Percentiles rank a stretch among this genome's conserved stretches.
Evolutionary conservation across 2,329 filamentous ascomycete species (phyloP).

Genomic region (Plectosphaerella cucumerina): DNA sequence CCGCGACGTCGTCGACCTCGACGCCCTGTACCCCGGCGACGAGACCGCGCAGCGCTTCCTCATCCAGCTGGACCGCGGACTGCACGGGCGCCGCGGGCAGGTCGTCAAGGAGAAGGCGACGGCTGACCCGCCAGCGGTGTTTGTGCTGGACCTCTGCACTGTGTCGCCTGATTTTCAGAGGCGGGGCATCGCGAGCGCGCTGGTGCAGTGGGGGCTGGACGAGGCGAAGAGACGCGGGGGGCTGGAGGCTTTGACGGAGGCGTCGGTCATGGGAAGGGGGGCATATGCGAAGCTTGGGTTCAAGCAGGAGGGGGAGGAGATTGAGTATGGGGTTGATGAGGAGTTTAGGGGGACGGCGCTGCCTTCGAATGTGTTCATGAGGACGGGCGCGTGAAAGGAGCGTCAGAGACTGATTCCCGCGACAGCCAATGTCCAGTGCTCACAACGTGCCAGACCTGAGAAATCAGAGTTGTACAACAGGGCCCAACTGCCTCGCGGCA

Average conservation of each 20-base stretch:
- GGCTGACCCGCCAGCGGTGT: slow-evolving; percentile 36
- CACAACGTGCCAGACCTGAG: too few species aligned
- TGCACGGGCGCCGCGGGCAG: slow-evolving; percentile 38
- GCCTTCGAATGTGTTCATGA: slow-evolving; percentile 44
- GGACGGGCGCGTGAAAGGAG: slow-evolving; percentile 21
- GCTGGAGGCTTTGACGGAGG: slow-evolving; percentile 40
- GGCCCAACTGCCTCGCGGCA: too few species aligned
- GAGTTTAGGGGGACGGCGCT: slow-evolving; percentile 29
- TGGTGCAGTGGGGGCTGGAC: slow-evolving; percentile 44
- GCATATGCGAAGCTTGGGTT: slow-evolving; percentile 45
- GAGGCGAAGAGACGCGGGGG: slow-evolving; percentile 34
- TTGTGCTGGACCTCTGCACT: slow-evolving; percentile 46
- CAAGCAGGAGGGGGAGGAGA: slow-evolving; percentile 31
- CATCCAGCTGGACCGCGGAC: slow-evolving; percentile 35
- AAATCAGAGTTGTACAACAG: too few species aligned
- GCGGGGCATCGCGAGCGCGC: slow-evolving; percentile 35
- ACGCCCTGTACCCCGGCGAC: slow-evolving; percentile 36
- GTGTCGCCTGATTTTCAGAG: slow-evolving; percentile 52
- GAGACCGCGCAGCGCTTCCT: slow-evolving; percentile 41
- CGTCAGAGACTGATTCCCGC: too few species aligned
- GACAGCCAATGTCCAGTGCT: too few species aligned
- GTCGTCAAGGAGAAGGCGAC: slow-evolving; percentile 37
- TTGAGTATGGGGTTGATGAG: slow-evolving; percentile 37
- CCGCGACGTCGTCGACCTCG: slow-evolving; percentile 21
- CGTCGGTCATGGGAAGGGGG: slow-evolving; percentile 41